Conservation (phyloP, 192 early-diverging fungal species). For the Podila epicladia region DNA sequence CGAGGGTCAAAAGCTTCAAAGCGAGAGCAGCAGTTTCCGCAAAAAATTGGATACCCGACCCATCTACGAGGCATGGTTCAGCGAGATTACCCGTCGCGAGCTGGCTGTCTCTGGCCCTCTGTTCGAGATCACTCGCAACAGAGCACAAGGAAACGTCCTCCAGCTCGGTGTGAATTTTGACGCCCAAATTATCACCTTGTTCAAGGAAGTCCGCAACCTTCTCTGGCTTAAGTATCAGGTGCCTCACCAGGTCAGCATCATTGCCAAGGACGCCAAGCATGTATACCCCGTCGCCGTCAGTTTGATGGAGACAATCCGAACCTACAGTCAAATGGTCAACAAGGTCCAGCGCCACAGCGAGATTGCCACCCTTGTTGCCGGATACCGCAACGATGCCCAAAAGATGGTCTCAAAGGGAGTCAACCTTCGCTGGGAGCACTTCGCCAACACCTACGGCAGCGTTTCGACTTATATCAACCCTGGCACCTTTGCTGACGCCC, state of each 20-base stretch:
- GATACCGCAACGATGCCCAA: slow-evolving; percentile 96
- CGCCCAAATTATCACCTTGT: slow-evolving; percentile 91
- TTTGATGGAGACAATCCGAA: slow-evolving; percentile 94
- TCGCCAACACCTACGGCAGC: slow-evolving; percentile 77
- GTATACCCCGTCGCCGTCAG: slow-evolving; percentile 99
- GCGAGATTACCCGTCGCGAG: slow-evolving; percentile 84
- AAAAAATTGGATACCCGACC: slow-evolving; percentile 94
- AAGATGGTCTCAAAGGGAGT: slow-evolving; percentile 81
- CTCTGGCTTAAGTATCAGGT: slow-evolving; percentile 96
- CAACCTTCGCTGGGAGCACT: slow-evolving; percentile 93
- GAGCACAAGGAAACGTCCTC: slow-evolving; percentile 75
- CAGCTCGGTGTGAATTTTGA: slow-evolving; percentile 96
- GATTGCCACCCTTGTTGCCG: slow-evolving; percentile 85
- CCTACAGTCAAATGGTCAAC: slow-evolving; percentile 87
- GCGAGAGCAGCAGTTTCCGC: slow-evolving; percentile 88
- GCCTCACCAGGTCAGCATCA: slow-evolving; percentile 87
- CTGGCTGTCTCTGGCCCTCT: slow-evolving; percentile 87
- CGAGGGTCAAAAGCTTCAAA: slow-evolving; percentile 94
- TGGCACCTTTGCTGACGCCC: slow-evolving; percentile 61
- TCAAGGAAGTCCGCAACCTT: slow-evolving; percentile 99
- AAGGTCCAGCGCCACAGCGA: slow-evolving; percentile 80
- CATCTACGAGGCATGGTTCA: slow-evolving; percentile 93
- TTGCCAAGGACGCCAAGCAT: slow-evolving; percentile 95
- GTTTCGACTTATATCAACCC: slow-evolving; percentile 29
- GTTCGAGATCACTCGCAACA: slow-evolving; percentile 87